Conservation (phyloP, 2,329 filamentous ascomycete species). For the Calonectria fujianensis region DNA sequence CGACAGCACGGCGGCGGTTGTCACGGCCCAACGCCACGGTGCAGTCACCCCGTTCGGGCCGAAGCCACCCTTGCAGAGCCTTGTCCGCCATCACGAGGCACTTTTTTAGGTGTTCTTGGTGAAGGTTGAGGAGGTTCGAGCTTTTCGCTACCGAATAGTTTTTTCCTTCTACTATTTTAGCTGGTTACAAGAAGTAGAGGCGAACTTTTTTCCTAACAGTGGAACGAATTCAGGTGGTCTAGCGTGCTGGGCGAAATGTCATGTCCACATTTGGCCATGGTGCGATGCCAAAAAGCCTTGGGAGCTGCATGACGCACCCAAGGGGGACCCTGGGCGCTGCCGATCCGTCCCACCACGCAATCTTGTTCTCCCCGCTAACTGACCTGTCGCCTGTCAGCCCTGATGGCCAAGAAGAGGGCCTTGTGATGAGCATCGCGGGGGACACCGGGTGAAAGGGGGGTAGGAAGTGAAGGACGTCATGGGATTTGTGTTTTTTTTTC, state of each 20-base stretch:
- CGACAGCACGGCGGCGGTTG: constrained; percentile 3
- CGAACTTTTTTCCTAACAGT: background rate
- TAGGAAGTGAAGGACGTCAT: background rate
- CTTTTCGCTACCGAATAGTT: background rate
- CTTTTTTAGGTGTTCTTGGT: background rate
- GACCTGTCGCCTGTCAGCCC: constrained; percentile 8
- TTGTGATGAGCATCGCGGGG: background rate
- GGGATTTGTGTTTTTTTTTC: background rate
- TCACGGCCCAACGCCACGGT: constrained; percentile 24
- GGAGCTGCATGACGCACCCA: constrained; percentile 8
- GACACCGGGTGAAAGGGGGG: background rate
- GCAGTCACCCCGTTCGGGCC: constrained; percentile 22
- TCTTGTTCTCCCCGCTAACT: constrained; percentile 21
- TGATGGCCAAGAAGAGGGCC: background rate
- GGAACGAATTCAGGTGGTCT: background rate
- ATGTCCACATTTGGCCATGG: constrained; percentile 4
- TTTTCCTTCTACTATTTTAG: too few relatives aligned
- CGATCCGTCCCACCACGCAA: constrained; percentile 22
- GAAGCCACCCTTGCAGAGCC: constrained; percentile 26
- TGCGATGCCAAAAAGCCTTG: background rate
- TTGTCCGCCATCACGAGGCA: background rate
- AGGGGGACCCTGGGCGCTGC: constrained; percentile 1
- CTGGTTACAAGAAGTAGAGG: background rate
- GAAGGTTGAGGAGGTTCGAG: background rate
- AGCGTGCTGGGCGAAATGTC: constrained; percentile 10